A percentile compares a stretch with the other conserved stretches of the same genome.
Evolutionary conservation across 2,329 filamentous ascomycete species (phyloP).

Genomic region (Penicillium sclerotigenum): DNA sequence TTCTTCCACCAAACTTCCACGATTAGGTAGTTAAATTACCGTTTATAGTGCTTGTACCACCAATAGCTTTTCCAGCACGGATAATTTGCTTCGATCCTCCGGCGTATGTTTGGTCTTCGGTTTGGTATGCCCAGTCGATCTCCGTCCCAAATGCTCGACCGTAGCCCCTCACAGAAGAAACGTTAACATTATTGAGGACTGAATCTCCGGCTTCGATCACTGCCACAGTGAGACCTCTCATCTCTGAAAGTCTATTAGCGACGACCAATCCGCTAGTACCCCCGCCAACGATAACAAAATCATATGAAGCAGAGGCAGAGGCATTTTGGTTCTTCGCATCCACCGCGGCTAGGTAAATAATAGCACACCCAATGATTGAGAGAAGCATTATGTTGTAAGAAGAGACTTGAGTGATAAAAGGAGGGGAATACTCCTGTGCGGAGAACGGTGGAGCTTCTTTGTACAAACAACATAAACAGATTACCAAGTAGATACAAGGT

Average conservation of each 20-base stretch:
- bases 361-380: not conserved
- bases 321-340: conserved; percentile 9
- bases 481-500: not conserved
- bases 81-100: conserved; percentile 33
- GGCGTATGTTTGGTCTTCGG: conserved; percentile 42
- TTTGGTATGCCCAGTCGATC: conserved; percentile 46
- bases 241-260: conserved; percentile 37
- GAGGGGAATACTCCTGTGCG: not conserved
- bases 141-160: conserved; percentile 32
- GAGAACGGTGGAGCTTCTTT: not conserved
- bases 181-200: conserved; percentile 28
- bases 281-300: conserved; percentile 38
- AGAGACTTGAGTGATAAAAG: not conserved
- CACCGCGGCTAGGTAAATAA: conserved; percentile 9
- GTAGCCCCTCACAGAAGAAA: conserved; percentile 27
- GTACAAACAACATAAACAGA: not conserved
- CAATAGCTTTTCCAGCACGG: conserved; percentile 44
- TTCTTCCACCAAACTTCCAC: too few relatives aligned
- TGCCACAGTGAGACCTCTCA: conserved; percentile 26
- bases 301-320: conserved; percentile 18
- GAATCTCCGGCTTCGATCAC: conserved; percentile 36
- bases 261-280: conserved; percentile 37
- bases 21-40: conserved; percentile 22
- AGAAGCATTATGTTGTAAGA: conserved; percentile 4
- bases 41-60: conserved; percentile 47